Percentiles rank a stretch among this genome's conserved stretches.
Evolutionary conservation across 2,329 filamentous ascomycete genomes (phyloP).

Genomic region (Epichloe brachyelytri): DNA sequence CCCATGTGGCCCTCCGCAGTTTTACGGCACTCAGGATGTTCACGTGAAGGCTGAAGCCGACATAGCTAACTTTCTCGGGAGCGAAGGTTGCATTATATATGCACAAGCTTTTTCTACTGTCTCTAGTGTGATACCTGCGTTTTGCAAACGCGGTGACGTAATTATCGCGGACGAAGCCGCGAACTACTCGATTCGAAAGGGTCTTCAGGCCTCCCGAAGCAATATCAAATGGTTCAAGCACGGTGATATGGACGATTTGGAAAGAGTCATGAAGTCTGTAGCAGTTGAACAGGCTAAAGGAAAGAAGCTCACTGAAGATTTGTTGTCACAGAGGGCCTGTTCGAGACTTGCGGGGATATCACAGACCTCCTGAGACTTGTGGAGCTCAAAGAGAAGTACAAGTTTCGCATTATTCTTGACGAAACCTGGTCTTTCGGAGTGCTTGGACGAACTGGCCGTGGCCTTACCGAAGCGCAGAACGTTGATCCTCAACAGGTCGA

Average conservation of each 20-base stretch:
- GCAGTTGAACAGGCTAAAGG: conserved; percentile 73
- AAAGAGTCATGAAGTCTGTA: conserved; percentile 71
- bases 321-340: conserved; percentile 90
- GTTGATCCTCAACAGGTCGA: conserved; percentile 88
- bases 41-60: conserved; percentile 95
- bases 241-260: conserved; percentile 88
- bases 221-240: conserved; percentile 91
- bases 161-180: conserved; percentile 91
- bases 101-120: conserved; percentile 94
- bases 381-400: conserved; percentile 90
- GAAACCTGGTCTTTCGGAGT: conserved; percentile 97
- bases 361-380: conserved; percentile 79
- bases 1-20: conserved; percentile 90
- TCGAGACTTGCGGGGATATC: conserved; percentile 79
- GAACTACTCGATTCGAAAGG: conserved; percentile 89
- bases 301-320: conserved; percentile 85
- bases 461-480: conserved; percentile 91
- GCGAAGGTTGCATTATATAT: conserved; percentile 84
- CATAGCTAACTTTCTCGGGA: conserved; percentile 80
- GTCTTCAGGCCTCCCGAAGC: conserved; percentile 83
- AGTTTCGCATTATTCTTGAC: conserved; percentile 93
- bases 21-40: conserved; percentile 96
- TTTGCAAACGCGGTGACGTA: conserved; percentile 93
- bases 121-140: conserved; percentile 90
- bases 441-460: conserved; percentile 78